Base-by-base conservation (phyloP, 1,284 basidiomycete species). In the Cerioporus squamosus region DNA sequence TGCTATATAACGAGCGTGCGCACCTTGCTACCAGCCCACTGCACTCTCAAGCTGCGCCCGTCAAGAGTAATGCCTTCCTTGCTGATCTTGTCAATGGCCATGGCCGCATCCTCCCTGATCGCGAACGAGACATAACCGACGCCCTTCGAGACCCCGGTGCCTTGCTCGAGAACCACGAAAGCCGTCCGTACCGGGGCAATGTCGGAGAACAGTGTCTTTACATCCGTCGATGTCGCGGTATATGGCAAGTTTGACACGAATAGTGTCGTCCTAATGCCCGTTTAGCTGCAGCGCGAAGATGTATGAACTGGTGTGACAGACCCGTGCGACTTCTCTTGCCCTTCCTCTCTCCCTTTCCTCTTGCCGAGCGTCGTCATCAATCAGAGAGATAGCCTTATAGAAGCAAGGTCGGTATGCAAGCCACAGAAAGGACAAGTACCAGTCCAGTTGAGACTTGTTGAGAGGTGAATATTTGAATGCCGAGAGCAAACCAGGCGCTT, bases 51-150 rank as follows among this genome's bases (percentile, higher is more conserved):
- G 65, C 79, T 85, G 59, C 94, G 79, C 6, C 87, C 88, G 47
- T 87, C 82, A 44, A 91, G 70, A 31, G 69, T 68, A 40, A 92
- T 75, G 3, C 81, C 85, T 61, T 84, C 84, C 71, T 74, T 77
- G 12, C 77, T 74, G 46, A 88, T 80, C 53, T 84, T 83, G 42
- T 86, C 81, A 57, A 91, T 83, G 2, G 92, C 90, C 48, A 81
- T 75, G 70, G 91, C 83, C 3, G 96, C 97, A 77, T 99, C 97
- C 68, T 97, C 93, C 55, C 83, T 84, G 62, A 95, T 82, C 1
- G 95, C 88, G 75, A 96, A 99, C 0, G 94, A 91, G 60, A 98
- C 94, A 74, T 98, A 99, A 61, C 97, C 97, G n/a, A 98, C 95
- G 66, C 97, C 97, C 73, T 98, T 98, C 4, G 94, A 96, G 29